Percentiles rank a stretch among this genome's conserved stretches.
phyloP scores from a whole-genome alignment of 1,139 yeast species.

The Geotrichum australiense region DNA sequence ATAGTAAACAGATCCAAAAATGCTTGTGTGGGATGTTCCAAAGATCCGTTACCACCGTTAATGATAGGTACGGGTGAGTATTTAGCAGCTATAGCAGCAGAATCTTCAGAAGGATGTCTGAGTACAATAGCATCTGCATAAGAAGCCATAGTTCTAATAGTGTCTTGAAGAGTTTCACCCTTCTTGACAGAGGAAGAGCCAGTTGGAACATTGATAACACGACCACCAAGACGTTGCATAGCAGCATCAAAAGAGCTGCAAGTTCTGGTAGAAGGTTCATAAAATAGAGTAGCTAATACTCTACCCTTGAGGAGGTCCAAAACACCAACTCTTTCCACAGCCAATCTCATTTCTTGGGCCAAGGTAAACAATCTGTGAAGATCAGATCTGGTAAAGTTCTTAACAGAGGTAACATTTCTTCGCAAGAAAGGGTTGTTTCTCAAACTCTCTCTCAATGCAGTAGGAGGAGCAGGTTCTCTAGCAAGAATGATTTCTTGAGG shows the following conservation, averaged over 20 bases:
- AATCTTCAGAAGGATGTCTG: slow-evolving; percentile 91
- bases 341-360: slow-evolving; percentile 96
- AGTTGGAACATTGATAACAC: slow-evolving; percentile 82
- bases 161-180: slow-evolving; percentile 97
- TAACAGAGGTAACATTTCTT: slow-evolving; percentile 80
- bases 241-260: slow-evolving; percentile 97
- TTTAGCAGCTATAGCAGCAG: slow-evolving; percentile 91
- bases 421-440: slow-evolving; percentile 87
- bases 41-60: slow-evolving; percentile 96
- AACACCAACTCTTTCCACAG: slow-evolving; percentile 95
- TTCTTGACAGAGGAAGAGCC: slow-evolving; percentile 87
- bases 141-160: slow-evolving; percentile 88
- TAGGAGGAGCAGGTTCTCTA: slow-evolving; percentile 61
- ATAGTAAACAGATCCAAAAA: slow-evolving; percentile 94
- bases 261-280: slow-evolving; percentile 97
- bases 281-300: slow-evolving; percentile 89
- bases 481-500: slow-evolving; percentile 20
- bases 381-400: slow-evolving; percentile 78
- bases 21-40: slow-evolving; percentile 99
- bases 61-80: slow-evolving; percentile 95
- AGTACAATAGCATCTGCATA: slow-evolving; percentile 95
- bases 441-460: slow-evolving; percentile 67
- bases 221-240: slow-evolving; percentile 99
- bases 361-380: slow-evolving; percentile 89
- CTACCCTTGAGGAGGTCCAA: slow-evolving; percentile 86